These are phyloP conservation scores for Sphenostylis stenocarpa DNA, from an alignment of 306 rosid genomes.

Conservation along the genomic window DNA sequence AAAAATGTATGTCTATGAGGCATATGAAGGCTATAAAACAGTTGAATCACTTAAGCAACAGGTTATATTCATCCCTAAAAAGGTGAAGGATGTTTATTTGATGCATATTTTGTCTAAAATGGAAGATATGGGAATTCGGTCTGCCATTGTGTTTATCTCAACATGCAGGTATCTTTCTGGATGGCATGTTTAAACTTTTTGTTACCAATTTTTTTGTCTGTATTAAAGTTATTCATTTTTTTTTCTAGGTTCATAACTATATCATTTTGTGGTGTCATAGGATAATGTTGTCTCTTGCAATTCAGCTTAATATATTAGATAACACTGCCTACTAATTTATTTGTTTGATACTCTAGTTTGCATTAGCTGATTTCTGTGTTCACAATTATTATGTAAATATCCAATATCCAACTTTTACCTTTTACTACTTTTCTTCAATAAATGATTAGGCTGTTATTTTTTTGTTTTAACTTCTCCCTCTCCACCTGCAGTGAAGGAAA, in stretches of 20 bases:
- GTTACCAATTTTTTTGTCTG: background rate
- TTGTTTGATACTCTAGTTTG: background rate
- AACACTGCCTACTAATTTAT: background rate
- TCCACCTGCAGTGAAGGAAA: background rate
- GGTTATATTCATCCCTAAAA: slow-evolving; percentile 58
- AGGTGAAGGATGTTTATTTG: slow-evolving; percentile 83
- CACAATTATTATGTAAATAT: background rate
- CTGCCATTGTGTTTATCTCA: slow-evolving; percentile 76
- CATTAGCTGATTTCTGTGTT: slow-evolving; percentile 6
- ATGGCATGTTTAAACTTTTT: slow-evolving; percentile 15
- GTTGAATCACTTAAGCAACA: slow-evolving; percentile 79
- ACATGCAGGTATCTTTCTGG: slow-evolving; percentile 68
- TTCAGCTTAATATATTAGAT: background rate
- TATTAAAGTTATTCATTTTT: slow-evolving; percentile 12
- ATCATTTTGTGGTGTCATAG: background rate
- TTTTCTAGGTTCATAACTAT: background rate
- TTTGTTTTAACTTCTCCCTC: background rate
- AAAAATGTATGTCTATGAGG: slow-evolving; percentile 71
- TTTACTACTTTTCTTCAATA: background rate
- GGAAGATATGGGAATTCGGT: slow-evolving; percentile 73
- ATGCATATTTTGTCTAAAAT: slow-evolving; percentile 66
- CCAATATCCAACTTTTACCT: background rate
- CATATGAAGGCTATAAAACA: slow-evolving; percentile 84
- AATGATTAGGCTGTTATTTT: background rate
- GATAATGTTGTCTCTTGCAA: background rate